Evolutionary conservation across 176 grass and related monocot species (phyloP), one percentile per base, ranked within the genome.

Genomic region (Tillandsia leiboldiana): DNA sequence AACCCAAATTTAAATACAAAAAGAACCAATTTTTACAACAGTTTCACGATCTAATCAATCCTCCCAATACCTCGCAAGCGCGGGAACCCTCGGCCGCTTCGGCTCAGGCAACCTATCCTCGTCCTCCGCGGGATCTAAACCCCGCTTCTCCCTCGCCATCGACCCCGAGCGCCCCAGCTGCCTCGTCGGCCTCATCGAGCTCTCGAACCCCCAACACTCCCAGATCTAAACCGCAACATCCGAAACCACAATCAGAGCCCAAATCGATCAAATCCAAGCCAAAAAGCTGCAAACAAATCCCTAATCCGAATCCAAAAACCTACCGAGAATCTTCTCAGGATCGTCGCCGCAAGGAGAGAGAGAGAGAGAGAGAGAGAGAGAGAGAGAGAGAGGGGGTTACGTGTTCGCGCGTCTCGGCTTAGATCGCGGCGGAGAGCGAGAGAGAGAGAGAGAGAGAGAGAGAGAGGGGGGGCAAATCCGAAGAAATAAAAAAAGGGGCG

Each of bases 31-130:
- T n/a, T n/a, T n/a, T n/a, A n/a, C n/a, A n/a, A n/a, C n/a, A n/a
- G n/a, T 17, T n/a, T 42, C 75, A 23, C 15, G 20, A 23, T 59
- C 10, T 18, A 6, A 59, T 20, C 20, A 18, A 59, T 59, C 14
- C 2, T 18, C 8, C 11, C 66, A 53, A 23, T 70, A 87, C 85
- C 85, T 83, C 17, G 81, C 85, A 2, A 87, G 85, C 1, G 73
- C 81, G 3, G 81, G 85, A 51, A 87, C 85, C 47, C 73, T 80
- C 54, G 81, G 73, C 9, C 85, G 85, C 74, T 87, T 80, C 11
- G 77, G 69, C 11, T 66, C 69, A 47, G 62, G 81, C 26, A 77
- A 77, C 51, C 69, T 80, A 9, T 59, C 79, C 75, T 73, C 77
- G 24, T 26, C 63, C 66, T 74, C 74, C n/a, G 58, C 72, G 9